A percentile compares a stretch with the other conserved stretches of the same genome.
Conservation (phyloP, 495 filamentous ascomycete genomes). For the Hypomontagnella monticulosa region DNA sequence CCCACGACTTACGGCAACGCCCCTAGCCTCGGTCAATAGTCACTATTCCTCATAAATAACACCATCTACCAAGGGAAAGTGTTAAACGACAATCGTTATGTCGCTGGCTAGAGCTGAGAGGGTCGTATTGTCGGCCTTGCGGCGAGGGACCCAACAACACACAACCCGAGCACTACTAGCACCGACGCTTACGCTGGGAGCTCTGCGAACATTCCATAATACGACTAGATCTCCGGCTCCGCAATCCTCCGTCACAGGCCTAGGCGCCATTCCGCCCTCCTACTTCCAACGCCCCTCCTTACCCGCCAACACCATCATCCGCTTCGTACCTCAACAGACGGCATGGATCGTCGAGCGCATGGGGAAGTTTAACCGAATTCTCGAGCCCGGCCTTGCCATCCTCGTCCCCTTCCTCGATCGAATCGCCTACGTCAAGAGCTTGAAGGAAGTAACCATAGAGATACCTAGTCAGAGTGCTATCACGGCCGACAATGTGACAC, state of each 20-base stretch:
- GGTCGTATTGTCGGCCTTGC: slow-evolving; percentile 44
- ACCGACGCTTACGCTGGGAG: slow-evolving; percentile 29
- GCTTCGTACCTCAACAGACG: slow-evolving; percentile 98
- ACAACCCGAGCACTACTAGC: slow-evolving; percentile 29
- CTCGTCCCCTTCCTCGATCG: slow-evolving; percentile 92
- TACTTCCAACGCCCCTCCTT: slow-evolving; percentile 70
- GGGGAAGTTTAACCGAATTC: slow-evolving; percentile 93
- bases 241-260: slow-evolving; percentile 33
- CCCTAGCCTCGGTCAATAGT: slow-evolving; percentile 7
- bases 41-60: not conserved
- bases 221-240: slow-evolving; percentile 34
- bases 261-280: slow-evolving; percentile 54
- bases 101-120: slow-evolving; percentile 47
- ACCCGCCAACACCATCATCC: slow-evolving; percentile 92
- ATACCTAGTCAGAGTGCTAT: slow-evolving; percentile 97
- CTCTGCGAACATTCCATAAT: slow-evolving; percentile 46
- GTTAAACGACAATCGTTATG: slow-evolving; percentile 39
- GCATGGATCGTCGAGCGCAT: slow-evolving; percentile 99
- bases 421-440: slow-evolving; percentile 95
- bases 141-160: slow-evolving; percentile 31
- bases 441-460: slow-evolving; percentile 96
- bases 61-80: slow-evolving; percentile 5
- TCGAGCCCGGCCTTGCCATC: slow-evolving; percentile 90
- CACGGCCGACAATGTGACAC: slow-evolving; percentile 96
- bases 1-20: slow-evolving; percentile 14